Conservation (phyloP, 2,329 filamentous ascomycete species). For the Verticillium albo-atrum region DNA sequence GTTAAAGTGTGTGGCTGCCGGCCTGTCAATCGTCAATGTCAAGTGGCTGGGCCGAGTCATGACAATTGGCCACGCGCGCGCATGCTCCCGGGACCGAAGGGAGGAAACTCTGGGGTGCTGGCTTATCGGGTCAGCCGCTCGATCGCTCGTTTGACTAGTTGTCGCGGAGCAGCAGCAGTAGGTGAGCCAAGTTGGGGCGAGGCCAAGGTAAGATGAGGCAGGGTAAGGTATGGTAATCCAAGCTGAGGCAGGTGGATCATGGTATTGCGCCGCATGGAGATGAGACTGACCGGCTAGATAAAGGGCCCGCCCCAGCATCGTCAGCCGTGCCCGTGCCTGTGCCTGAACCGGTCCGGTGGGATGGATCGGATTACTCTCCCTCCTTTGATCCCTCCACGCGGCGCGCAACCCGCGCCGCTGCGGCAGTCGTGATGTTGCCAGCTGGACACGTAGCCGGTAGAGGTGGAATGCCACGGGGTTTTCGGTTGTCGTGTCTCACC, state of each 20-base stretch:
- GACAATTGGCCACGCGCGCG: not conserved
- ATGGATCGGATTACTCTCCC: not conserved
- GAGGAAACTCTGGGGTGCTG: not conserved
- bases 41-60: not conserved
- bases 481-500: not conserved
- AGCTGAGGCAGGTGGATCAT: not conserved
- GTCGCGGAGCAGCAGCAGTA: not conserved
- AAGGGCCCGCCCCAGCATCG: not conserved
- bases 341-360: not conserved
- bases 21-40: too few species aligned
- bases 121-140: not conserved
- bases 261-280: not conserved
- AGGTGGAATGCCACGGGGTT: not conserved
- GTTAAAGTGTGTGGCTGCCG: too few species aligned
- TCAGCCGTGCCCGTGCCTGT: not conserved
- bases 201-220: too few species aligned
- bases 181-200: too few species aligned
- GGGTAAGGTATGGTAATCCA: too few species aligned
- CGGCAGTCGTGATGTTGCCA: not conserved
- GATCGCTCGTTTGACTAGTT: not conserved
- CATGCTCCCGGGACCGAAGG: not conserved
- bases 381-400: too few species aligned
- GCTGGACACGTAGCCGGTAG: not conserved
- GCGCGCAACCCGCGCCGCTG: not conserved
- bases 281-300: not conserved